Evolutionary conservation across 2,329 filamentous ascomycete genomes (phyloP).

Genomic region (Aureobasidium mangrovei): DNA sequence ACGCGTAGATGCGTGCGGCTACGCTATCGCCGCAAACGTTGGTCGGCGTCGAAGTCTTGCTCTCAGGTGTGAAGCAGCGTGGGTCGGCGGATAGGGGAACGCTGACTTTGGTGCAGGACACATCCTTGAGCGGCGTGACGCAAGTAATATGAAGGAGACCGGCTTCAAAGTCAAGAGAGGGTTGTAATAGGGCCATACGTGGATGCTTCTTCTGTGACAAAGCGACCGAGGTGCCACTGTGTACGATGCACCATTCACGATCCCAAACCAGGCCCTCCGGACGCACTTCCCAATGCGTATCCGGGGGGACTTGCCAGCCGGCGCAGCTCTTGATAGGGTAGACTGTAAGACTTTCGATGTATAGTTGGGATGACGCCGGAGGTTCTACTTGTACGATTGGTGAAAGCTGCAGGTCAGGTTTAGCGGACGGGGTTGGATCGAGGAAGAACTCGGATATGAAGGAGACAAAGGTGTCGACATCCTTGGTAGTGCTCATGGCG

Average conservation of each 20-base stretch:
- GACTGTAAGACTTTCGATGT: slow-evolving; percentile 47
- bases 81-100: slow-evolving; percentile 62
- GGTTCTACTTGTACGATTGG: slow-evolving; percentile 7
- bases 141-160: slow-evolving; percentile 55
- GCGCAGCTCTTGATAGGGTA: slow-evolving; percentile 95
- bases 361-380: slow-evolving; percentile 20
- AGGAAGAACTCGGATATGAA: slow-evolving; percentile 29
- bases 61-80: slow-evolving; percentile 39
- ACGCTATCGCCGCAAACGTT: slow-evolving; percentile 79
- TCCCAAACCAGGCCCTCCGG: slow-evolving; percentile 87
- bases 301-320: slow-evolving; percentile 60
- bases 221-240: slow-evolving; percentile 73
- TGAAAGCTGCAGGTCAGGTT: slow-evolving; percentile 5
- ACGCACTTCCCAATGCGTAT: slow-evolving; percentile 63
- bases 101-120: slow-evolving; percentile 20
- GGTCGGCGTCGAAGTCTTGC: slow-evolving; percentile 35
- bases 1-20: slow-evolving; percentile 60
- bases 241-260: slow-evolving; percentile 90
- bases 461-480: slow-evolving; percentile 60
- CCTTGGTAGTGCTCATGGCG: slow-evolving; percentile 73
- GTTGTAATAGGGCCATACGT: slow-evolving; percentile 75
- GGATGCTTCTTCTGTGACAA: slow-evolving; percentile 85
- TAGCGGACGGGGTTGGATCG: slow-evolving; percentile 14
- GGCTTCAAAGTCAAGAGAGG: slow-evolving; percentile 59
- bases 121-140: not conserved